Percentiles rank a stretch among this genome's conserved stretches.
Evolutionary conservation across 108 stramenopile genomes (phyloP).

Genomic region (Parietichytrium sp.): DNA sequence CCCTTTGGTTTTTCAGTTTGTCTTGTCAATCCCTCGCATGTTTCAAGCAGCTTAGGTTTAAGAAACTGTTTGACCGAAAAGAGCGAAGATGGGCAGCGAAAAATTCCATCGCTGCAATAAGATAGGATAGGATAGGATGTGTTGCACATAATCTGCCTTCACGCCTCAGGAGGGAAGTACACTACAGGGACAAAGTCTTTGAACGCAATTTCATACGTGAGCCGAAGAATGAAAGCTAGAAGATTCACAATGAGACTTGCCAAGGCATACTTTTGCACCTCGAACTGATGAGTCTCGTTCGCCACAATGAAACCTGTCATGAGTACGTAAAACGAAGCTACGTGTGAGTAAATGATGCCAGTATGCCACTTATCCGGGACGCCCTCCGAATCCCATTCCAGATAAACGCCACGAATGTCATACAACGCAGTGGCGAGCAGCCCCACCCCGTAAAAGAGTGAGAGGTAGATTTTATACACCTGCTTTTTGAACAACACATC

Average conservation of each 20-base stretch:
- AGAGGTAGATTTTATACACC: conserved; percentile 10
- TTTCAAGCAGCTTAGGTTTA: too few relatives aligned
- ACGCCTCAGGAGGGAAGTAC: neutral
- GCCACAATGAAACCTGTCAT: neutral
- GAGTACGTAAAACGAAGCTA: neutral
- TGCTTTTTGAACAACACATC: conserved; percentile 28
- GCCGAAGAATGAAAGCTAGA: neutral
- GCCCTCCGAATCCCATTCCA: neutral
- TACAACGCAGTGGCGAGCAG: neutral
- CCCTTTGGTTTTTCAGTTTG: too few relatives aligned
- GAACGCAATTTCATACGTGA: neutral
- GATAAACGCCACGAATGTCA: neutral
- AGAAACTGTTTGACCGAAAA: too few relatives aligned
- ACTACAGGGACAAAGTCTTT: neutral
- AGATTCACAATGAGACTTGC: neutral
- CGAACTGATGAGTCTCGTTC: conserved; percentile 15
- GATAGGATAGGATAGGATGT: too few relatives aligned
- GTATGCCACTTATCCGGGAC: neutral
- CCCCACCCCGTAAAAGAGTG: neutral
- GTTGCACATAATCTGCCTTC: neutral
- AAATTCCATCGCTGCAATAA: too few relatives aligned
- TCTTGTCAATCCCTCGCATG: too few relatives aligned
- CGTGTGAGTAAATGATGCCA: neutral
- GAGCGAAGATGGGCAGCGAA: too few relatives aligned
- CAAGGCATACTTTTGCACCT: neutral